These are phyloP conservation scores for Hemileccinum rubropunctum DNA, from an alignment of 768 basidiomycete species.

Conservation along the genomic window DNA sequence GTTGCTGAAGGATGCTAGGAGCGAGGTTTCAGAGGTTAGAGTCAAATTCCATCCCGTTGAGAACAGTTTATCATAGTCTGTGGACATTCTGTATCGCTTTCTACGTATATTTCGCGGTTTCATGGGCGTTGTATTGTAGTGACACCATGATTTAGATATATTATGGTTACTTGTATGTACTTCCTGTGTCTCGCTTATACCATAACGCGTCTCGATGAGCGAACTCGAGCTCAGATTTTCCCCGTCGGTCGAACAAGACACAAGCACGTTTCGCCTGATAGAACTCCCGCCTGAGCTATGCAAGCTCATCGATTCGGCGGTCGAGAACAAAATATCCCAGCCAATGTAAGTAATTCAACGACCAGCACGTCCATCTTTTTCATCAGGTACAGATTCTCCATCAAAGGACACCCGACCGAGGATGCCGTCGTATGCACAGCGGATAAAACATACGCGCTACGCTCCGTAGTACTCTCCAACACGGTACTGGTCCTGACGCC, in stretches of 20 bases:
- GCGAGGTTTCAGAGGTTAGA: constrained; percentile 70
- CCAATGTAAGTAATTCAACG: constrained; percentile 22
- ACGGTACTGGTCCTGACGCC: constrained; percentile 73
- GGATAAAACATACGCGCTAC: constrained; percentile 75
- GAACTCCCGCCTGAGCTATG: constrained; percentile 73
- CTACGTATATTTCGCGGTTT: not conserved
- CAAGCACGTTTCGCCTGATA: constrained; percentile 62
- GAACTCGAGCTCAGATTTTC: constrained; percentile 50
- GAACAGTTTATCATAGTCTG: constrained; percentile 5
- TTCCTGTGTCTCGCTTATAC: no score
- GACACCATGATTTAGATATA: no score
- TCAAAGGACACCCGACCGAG: constrained; percentile 80
- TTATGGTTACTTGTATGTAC: no score
- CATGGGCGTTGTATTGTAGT: no score
- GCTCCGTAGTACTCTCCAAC: constrained; percentile 89
- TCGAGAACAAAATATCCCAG: constrained; percentile 30
- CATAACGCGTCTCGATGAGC: constrained; percentile 14
- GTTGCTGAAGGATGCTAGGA: constrained; percentile 53
- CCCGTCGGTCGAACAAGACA: constrained; percentile 42
- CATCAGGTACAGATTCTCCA: constrained; percentile 48
- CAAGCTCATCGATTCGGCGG: constrained; percentile 54
- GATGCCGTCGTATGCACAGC: constrained; percentile 89
- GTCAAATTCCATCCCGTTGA: constrained; percentile 57
- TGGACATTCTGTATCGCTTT: not conserved
- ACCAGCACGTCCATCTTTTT: not conserved